Base-by-base conservation (phyloP, 2,329 filamentous ascomycete species). In the Didymella keratinophila region DNA sequence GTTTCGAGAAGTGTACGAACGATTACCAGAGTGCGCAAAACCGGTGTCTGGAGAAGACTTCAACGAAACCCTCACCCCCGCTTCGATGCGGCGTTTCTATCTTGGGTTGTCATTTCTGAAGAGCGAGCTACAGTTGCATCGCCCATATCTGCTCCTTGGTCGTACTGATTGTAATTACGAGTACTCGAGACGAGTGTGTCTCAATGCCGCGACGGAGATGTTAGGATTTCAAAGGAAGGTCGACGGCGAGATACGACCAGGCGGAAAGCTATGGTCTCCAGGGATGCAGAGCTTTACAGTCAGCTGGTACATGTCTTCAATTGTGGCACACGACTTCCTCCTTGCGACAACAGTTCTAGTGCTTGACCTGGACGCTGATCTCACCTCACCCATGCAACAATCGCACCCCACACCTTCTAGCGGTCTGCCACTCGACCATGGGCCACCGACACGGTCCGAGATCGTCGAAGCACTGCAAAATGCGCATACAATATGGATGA, bases 261-360 rank as follows among this genome's bases (percentile, higher is more conserved):
- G 76, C 0, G 78, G 79, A 0, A 73, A 72, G 6, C 58, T 67
- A 9, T 70, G 62, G 65, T 52, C 53, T 10, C 39, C 42, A 14
- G 63, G 61, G 25, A 71, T 66, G n/a, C 74, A 74, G 1, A 62
- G 83, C 9, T 71, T 73, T 49, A 72, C 75, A 4, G 70, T 81
- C 36, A 75, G 73, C 39, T 82, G 79, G 79, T 79, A 80, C 43
- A 58, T 81, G 16, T 76, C 76, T 11, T 79, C 79, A 3, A 62
- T 82, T 3, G 73, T 79, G 48, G 76, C 75, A 2, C 78, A 81
- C 54, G 80, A 82, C 58, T 82, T 83, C 45, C 69, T 83, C 8
- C 73, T 82, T 2, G 82, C 81, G 1, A 79, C 79, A 42, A 82
- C 81, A 57, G 75, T 83, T 20, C 65, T 83, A 4, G 79, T 80